phyloP scores from a whole-genome alignment of 2,329 filamentous ascomycete species.

The Aquanectria penicillioides region DNA sequence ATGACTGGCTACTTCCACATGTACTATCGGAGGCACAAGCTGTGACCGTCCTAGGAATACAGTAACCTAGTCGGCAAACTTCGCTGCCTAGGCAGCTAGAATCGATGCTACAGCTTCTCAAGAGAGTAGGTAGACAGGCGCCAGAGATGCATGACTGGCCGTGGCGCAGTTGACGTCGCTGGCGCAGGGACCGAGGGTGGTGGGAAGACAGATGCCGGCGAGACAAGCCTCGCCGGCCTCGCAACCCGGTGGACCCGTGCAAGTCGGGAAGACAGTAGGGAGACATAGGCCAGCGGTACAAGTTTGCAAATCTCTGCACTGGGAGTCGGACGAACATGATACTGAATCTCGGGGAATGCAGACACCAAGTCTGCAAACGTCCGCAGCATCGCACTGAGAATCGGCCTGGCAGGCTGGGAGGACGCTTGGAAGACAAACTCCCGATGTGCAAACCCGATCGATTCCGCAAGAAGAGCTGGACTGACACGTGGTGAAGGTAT shows the following conservation, averaged over 20 bases:
- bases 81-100: not conserved
- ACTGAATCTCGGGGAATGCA: not conserved
- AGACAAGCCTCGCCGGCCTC: not conserved
- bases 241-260: not conserved
- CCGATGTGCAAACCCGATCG: slow-evolving; percentile 8
- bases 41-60: slow-evolving; percentile 6
- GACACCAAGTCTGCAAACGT: slow-evolving; percentile 11
- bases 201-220: slow-evolving; percentile 8
- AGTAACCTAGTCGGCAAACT: slow-evolving; percentile 15
- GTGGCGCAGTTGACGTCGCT: not conserved
- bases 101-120: slow-evolving; percentile 4
- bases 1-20: slow-evolving; percentile 8
- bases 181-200: not conserved
- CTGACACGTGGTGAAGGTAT: not conserved
- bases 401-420: slow-evolving; percentile 1
- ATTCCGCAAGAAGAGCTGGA: slow-evolving; percentile 1
- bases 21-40: not conserved
- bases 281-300: slow-evolving; percentile 8
- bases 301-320: not conserved
- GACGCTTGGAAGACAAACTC: slow-evolving; percentile 10
- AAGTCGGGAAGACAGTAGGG: not conserved
- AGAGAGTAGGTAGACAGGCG: not conserved
- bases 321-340: not conserved
- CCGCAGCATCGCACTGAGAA: not conserved
- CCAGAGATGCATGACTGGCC: not conserved